A percentile compares a stretch with the other conserved stretches of the same genome.
Evolutionary conservation across 108 stramenopile genomes (phyloP).

Genomic region (Nitzschia inconspicua): DNA sequence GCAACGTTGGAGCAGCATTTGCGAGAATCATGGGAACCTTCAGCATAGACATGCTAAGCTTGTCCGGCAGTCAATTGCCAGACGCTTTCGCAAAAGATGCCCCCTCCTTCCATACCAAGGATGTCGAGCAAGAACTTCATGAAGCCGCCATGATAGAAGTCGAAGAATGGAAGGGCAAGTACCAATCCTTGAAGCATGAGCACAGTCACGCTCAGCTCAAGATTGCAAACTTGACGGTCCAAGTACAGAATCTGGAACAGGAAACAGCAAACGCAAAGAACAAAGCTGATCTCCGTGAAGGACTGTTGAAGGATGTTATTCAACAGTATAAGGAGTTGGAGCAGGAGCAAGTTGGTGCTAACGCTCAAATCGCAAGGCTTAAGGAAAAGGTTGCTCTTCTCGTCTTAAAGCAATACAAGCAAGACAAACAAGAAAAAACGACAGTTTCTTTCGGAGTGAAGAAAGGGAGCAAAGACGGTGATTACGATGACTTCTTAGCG

Average conservation of each 20-base stretch:
- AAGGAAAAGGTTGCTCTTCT: not conserved
- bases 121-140: conserved; percentile 7
- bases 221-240: conserved; percentile 1
- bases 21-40: no score
- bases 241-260: not conserved
- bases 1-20: no score
- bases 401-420: no score
- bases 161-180: not conserved
- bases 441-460: no score
- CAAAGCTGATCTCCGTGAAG: conserved; percentile 3
- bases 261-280: not conserved
- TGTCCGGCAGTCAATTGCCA: no score
- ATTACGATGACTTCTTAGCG: no score
- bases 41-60: no score
- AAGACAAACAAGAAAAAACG: no score
- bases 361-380: not conserved
- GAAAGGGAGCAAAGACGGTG: no score
- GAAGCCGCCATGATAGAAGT: not conserved
- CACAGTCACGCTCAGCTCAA: not conserved
- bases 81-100: no score
- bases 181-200: not conserved
- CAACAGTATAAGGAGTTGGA: conserved; percentile 4
- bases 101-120: conserved; percentile 8
- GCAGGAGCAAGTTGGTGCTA: not conserved
- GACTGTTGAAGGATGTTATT: conserved; percentile 2